Base-by-base conservation (phyloP, 176 grass and related monocot genomes). In the Zea mays region DNA sequence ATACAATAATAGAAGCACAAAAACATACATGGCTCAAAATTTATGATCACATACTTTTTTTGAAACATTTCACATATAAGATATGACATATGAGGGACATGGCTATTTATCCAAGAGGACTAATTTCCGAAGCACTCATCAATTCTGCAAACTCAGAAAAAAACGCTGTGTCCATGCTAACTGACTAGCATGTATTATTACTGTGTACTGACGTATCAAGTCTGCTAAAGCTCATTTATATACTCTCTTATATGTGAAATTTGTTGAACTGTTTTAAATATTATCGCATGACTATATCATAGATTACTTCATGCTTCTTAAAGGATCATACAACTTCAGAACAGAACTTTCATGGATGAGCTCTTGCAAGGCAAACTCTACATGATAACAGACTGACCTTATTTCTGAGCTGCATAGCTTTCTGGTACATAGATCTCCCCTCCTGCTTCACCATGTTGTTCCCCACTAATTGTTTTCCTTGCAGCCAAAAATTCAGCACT, bases 381-480 rank as follows among this genome's bases (percentile, higher is more conserved):
- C 72, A 85, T 61, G 37, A 35, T 63, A 88, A 76, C 21, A 74
- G 71, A 82, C 58, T 76, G 45, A 93, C 91, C 88, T 90, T 85
- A 86, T 94, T 84, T 82, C 41, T 49, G 78, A 71, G 71, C 71
- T 65, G 79, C 76, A 86, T 92, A 97, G 80, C 73, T 92, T 84
- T 94, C 82, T 77, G 95, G 95, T 38, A 98, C 83, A 63, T 98
- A 98, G 55, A 98, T 98, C 81, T 98, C 95, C 76, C 95, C 95
- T 62, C 95, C 95, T 75, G 91, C 80, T 87, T 98, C 95, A 65
- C 95, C 95, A 73, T 98, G 95, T 5, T 98, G 95, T 75, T 98
- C 95, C 56, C 95, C 95, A 71, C 87, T 98, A 41, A 94, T 80
- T 36, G 89, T 98, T 84, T 98, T 98, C 54, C 88, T 92, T 59